These are phyloP conservation scores for Maudiozyma pseudohumilis DNA, from an alignment of 805 yeast species.

Conservation along the genomic window DNA sequence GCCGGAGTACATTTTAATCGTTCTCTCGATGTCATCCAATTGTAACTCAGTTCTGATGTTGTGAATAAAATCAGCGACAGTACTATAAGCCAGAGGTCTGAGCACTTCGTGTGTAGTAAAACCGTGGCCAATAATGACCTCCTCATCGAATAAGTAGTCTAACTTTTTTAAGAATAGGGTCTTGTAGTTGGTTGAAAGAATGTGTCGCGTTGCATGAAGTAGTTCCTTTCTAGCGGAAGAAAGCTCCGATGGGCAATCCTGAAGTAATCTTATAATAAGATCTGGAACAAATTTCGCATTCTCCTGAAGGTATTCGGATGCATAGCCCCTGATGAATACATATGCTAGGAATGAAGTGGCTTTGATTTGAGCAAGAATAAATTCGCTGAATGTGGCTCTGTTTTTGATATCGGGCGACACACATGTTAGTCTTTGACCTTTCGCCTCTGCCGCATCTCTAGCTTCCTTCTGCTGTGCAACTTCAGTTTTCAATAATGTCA, in stretches of 20 bases:
- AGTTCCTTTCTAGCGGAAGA: constrained; percentile 88
- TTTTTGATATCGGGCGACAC: constrained; percentile 69
- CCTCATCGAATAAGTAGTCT: constrained; percentile 76
- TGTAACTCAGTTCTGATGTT: constrained; percentile 78
- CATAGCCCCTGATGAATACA: constrained; percentile 75
- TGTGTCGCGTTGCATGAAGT: constrained; percentile 88
- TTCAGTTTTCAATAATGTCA: constrained; percentile 62
- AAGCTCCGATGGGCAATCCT: constrained; percentile 91
- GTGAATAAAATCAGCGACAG: constrained; percentile 92
- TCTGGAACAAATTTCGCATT: constrained; percentile 70
- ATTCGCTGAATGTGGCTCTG: constrained; percentile 75
- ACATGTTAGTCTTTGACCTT: constrained; percentile 52
- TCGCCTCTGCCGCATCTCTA: constrained; percentile 44
- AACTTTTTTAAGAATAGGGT: constrained; percentile 75
- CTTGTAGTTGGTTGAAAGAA: constrained; percentile 83
- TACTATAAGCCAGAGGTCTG: constrained; percentile 87
- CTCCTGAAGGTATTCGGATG: constrained; percentile 48
- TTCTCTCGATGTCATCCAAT: constrained; percentile 75
- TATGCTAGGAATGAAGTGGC: constrained; percentile 93
- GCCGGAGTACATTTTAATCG: constrained; percentile 72
- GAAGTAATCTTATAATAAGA: constrained; percentile 70
- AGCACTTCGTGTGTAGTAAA: constrained; percentile 83
- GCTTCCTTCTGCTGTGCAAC: constrained; percentile 73
- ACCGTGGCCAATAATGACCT: constrained; percentile 84
- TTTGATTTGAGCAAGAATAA: constrained; percentile 86